Conservation (phyloP, 495 filamentous ascomycete species). For the Penicillium paradoxum region DNA sequence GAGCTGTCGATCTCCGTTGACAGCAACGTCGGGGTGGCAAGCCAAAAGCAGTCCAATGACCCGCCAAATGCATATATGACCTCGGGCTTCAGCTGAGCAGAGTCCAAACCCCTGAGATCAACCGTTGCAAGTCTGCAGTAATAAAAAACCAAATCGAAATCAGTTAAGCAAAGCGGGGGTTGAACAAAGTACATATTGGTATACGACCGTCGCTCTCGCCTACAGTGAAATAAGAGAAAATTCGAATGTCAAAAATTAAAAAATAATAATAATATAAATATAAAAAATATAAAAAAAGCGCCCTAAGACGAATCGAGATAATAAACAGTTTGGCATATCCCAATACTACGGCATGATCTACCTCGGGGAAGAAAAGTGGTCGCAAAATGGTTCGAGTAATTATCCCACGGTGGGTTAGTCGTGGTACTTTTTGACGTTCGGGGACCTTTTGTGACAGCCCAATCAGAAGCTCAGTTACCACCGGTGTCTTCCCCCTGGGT, state of each 20-base stretch:
- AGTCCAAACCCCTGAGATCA: slow-evolving; percentile 23
- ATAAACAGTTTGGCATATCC: not conserved
- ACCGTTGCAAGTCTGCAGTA: slow-evolving; percentile 14
- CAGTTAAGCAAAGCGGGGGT: not conserved
- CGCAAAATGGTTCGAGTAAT: slow-evolving; percentile 13
- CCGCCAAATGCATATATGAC: not conserved
- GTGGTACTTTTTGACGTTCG: slow-evolving; percentile 19
- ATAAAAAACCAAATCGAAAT: too few relatives aligned
- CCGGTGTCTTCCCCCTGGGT: not conserved
- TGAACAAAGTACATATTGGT: slow-evolving; percentile 8
- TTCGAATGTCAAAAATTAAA: not conserved
- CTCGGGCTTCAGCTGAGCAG: slow-evolving; percentile 2
- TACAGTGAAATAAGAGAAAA: not conserved
- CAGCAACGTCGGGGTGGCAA: slow-evolving; percentile 5
- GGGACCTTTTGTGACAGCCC: slow-evolving; percentile 7
- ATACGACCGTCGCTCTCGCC: not conserved
- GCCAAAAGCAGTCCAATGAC: not conserved
- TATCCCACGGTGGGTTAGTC: slow-evolving; percentile 14
- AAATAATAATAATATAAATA: too few relatives aligned
- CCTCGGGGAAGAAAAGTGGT: slow-evolving; percentile 3
- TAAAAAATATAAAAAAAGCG: not conserved
- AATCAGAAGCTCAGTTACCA: not conserved
- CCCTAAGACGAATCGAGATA: slow-evolving; percentile 21
- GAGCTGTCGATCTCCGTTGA: slow-evolving; percentile 17
- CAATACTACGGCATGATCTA: slow-evolving; percentile 2